Conservation (phyloP, 192 early-diverging fungal genomes). For the Coemansia sp. region DNA sequence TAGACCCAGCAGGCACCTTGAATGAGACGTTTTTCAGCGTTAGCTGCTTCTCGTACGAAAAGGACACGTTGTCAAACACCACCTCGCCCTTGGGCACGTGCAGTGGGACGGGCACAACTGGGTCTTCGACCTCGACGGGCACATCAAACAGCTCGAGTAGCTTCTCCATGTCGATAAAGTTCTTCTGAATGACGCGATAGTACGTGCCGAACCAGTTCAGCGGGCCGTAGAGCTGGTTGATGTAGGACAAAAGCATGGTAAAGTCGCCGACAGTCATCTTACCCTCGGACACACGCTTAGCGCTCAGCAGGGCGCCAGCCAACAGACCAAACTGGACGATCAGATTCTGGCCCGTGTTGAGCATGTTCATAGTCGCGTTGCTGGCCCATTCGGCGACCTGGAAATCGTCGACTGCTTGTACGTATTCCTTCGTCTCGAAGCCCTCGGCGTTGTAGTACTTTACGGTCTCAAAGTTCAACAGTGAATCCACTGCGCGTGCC, state of each 20-base stretch:
- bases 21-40: slow-evolving; percentile 49
- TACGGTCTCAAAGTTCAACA: slow-evolving; percentile 98
- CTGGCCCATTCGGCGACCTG: slow-evolving; percentile 86
- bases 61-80: slow-evolving; percentile 63
- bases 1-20: slow-evolving; percentile 47
- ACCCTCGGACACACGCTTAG: slow-evolving; percentile 75
- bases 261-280: slow-evolving; percentile 79
- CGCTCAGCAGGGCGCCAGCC: slow-evolving; percentile 78
- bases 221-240: slow-evolving; percentile 89
- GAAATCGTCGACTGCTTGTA: slow-evolving; percentile 71
- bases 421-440: slow-evolving; percentile 81
- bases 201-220: slow-evolving; percentile 91
- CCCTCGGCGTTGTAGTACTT: slow-evolving; percentile 94
- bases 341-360: slow-evolving; percentile 86
- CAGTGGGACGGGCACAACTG: slow-evolving; percentile 20
- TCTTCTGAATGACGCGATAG: slow-evolving; percentile 92
- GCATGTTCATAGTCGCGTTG: slow-evolving; percentile 68
- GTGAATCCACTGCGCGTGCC: slow-evolving; percentile 85
- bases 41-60: slow-evolving; percentile 63
- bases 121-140: slow-evolving; percentile 47
- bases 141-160: slow-evolving; percentile 78
- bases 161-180: slow-evolving; percentile 96
- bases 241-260: slow-evolving; percentile 83
- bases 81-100: slow-evolving; percentile 56
- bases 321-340: slow-evolving; percentile 85